Evolutionary conservation across 2,329 filamentous ascomycete species (phyloP).

Genomic region (Fusarium nelsonii): DNA sequence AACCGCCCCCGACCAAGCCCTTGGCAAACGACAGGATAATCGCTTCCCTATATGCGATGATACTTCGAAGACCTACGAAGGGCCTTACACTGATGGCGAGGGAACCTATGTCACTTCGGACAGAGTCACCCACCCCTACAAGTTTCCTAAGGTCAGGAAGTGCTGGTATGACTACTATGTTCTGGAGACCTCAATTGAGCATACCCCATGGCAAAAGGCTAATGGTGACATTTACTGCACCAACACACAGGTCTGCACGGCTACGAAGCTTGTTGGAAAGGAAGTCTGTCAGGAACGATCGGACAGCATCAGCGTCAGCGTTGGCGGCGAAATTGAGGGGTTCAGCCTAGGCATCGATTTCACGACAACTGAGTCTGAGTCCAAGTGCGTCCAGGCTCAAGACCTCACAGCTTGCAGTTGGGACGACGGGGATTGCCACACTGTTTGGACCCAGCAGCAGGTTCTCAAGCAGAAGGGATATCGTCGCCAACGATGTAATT

Average conservation of each 20-base stretch:
- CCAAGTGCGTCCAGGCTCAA: constrained; percentile 6
- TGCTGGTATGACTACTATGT: constrained; percentile 26
- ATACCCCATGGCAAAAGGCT: constrained; percentile 18
- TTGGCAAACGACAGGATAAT: background rate
- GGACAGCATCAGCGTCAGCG: background rate
- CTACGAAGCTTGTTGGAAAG: constrained; percentile 6
- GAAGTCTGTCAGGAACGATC: constrained; percentile 17
- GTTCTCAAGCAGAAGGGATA: constrained; percentile 11
- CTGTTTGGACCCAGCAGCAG: constrained; percentile 24
- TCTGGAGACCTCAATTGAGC: constrained; percentile 4
- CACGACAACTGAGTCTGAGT: background rate
- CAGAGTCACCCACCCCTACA: constrained; percentile 12
- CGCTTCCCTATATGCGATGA: background rate
- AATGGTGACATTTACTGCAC: constrained; percentile 18
- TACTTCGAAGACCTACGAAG: background rate
- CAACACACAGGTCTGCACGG: constrained; percentile 1
- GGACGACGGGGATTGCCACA: constrained; percentile 15
- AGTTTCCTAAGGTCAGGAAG: constrained; percentile 16
- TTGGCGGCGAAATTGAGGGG: constrained; percentile 1
- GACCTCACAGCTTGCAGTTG: constrained; percentile 9
- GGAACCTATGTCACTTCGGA: constrained; percentile 20
- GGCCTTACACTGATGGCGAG: constrained; percentile 2
- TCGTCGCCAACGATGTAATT: constrained; percentile 5
- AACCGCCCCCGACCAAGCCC: background rate
- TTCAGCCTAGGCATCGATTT: background rate